Evolutionary conservation across 768 basidiomycete genomes (phyloP).

Genomic region (Coprinopsis strossmayeri): DNA sequence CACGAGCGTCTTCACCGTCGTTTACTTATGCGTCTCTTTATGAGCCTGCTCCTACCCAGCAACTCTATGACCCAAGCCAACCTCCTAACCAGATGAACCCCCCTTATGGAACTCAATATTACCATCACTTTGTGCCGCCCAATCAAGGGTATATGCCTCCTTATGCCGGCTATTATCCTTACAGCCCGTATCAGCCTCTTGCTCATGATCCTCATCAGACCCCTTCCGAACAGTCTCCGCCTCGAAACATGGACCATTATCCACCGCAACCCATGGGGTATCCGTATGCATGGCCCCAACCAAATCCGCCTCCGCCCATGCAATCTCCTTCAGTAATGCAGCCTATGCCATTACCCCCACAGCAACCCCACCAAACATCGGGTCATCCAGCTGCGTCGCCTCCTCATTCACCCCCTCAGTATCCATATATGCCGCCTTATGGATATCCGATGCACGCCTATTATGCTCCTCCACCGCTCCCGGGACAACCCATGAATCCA

Average conservation of each 20-base stretch:
- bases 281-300: slow-evolving; percentile 13
- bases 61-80: slow-evolving; percentile 44
- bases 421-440: slow-evolving; percentile 10
- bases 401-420: slow-evolving; percentile 14
- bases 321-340: slow-evolving; percentile 7
- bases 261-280: slow-evolving; percentile 11
- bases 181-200: slow-evolving; percentile 16
- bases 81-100: slow-evolving; percentile 12
- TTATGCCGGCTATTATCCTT: slow-evolving; percentile 15
- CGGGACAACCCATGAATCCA: slow-evolving; percentile 21
- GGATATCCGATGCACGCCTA: slow-evolving; percentile 23
- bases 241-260: slow-evolving; percentile 13
- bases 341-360: slow-evolving; percentile 1
- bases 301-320: slow-evolving; percentile 11
- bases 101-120: slow-evolving; percentile 23
- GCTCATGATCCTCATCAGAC: slow-evolving; percentile 14
- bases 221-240: slow-evolving; percentile 12
- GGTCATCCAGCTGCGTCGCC: slow-evolving; percentile 10
- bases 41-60: slow-evolving; percentile 43
- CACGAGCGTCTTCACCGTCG: slow-evolving; percentile 69
- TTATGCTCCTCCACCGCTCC: slow-evolving; percentile 19
- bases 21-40: slow-evolving; percentile 72
- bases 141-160: slow-evolving; percentile 20
- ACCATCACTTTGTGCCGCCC: slow-evolving; percentile 29
- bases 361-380: slow-evolving; percentile 11